Evolutionary conservation across 2,329 filamentous ascomycete species (phyloP).

Genomic region (Alternaria triticimaculans): DNA sequence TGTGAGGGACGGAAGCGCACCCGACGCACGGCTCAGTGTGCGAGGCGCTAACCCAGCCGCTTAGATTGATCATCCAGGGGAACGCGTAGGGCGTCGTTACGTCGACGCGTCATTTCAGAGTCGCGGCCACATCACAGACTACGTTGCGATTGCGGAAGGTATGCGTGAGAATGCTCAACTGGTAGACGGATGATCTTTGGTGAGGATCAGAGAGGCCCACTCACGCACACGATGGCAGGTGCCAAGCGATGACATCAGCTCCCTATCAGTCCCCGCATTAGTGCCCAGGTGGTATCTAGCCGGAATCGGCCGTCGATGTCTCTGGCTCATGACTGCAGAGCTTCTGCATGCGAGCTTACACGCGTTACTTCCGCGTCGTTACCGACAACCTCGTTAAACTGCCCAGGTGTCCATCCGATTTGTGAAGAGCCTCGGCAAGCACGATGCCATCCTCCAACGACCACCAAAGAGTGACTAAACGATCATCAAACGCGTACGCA

Average conservation of each 20-base stretch:
- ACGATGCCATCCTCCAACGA: conserved; percentile 31
- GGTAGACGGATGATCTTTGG: not conserved
- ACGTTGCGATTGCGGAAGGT: not conserved
- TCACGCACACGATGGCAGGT: not conserved
- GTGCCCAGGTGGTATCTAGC: not conserved
- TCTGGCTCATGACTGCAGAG: not conserved
- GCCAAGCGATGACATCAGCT: not conserved
- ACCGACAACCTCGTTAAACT: not conserved
- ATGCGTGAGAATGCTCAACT: not conserved
- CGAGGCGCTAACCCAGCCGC: not conserved
- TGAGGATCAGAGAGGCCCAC: not conserved
- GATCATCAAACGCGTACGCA: conserved; percentile 32
- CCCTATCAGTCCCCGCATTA: not conserved
- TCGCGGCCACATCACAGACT: not conserved
- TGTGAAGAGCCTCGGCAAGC: not conserved
- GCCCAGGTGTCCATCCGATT: not conserved
- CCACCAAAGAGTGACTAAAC: conserved; percentile 31
- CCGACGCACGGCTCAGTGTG: not conserved
- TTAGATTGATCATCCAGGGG: not conserved
- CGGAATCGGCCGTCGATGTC: not conserved
- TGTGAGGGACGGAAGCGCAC: not conserved
- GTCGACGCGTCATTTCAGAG: not conserved
- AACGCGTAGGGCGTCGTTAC: not conserved
- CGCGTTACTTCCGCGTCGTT: not conserved
- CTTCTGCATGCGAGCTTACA: not conserved